Percentiles rank a stretch among this genome's conserved stretches.
phyloP scores from a whole-genome alignment of 1,284 basidiomycete species.

The Sphagnurus paluster region DNA sequence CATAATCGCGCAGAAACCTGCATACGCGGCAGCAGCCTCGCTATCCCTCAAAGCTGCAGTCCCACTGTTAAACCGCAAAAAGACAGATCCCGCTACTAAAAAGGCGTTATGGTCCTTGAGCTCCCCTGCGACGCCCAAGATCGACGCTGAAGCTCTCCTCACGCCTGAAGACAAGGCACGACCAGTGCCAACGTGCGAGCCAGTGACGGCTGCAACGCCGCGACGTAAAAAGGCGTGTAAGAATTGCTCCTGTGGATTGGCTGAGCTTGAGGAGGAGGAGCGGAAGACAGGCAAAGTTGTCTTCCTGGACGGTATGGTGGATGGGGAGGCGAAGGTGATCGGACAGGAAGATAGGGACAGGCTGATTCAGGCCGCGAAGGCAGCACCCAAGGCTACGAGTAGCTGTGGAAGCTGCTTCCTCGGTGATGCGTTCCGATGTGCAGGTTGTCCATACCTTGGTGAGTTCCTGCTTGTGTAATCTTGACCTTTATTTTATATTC shows the following conservation, averaged over 20 bases:
- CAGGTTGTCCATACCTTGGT: constrained; percentile 95
- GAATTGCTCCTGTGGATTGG: constrained; percentile 89
- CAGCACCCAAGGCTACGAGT: constrained; percentile 84
- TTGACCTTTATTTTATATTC: constrained; percentile 16
- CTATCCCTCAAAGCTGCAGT: constrained; percentile 38
- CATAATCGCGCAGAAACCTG: constrained; percentile 69
- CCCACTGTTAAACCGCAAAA: constrained; percentile 51
- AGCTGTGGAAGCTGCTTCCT: constrained; percentile 98
- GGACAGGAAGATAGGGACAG: constrained; percentile 64
- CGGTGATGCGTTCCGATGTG: constrained; percentile 97
- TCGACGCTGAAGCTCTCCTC: constrained; percentile 76
- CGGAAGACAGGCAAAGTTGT: constrained; percentile 59
- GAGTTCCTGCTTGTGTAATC: constrained; percentile 30
- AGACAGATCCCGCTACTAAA: constrained; percentile 65
- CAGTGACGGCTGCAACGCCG: constrained; percentile 49
- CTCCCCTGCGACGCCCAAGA: constrained; percentile 58
- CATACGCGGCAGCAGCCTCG: constrained; percentile 36
- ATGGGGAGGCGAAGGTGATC: constrained; percentile 62
- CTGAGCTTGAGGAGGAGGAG: constrained; percentile 90
- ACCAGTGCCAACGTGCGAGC: constrained; percentile 69
- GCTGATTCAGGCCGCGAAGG: constrained; percentile 61
- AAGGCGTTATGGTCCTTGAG: constrained; percentile 79
- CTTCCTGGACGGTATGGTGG: constrained; percentile 60
- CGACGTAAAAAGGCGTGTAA: constrained; percentile 90
- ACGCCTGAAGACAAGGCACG: constrained; percentile 73